phyloP scores from a whole-genome alignment of 257 asterid genomes.

The Solanum bukasovii region DNA sequence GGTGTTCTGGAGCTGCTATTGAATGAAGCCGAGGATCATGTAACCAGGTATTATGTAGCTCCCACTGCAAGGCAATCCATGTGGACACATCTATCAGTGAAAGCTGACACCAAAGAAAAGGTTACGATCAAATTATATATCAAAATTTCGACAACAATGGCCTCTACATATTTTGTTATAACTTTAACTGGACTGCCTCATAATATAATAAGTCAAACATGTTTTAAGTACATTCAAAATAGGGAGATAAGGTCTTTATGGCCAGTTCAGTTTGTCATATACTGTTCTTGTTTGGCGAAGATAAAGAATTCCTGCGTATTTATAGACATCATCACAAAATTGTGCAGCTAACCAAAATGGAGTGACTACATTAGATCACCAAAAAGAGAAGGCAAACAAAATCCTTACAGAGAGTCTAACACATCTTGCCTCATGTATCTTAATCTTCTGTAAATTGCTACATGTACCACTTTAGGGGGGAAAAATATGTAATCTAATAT shows the following conservation, averaged over 20 bases:
- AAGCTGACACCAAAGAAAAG: background rate
- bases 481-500: background rate
- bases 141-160: background rate
- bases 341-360: background rate
- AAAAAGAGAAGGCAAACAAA: background rate
- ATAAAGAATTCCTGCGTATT: background rate
- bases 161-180: background rate
- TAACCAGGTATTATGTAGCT: constrained; percentile 29
- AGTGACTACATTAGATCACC: background rate
- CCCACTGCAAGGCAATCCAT: constrained; percentile 2
- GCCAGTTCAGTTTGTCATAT: background rate
- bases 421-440: background rate
- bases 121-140: background rate
- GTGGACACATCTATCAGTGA: background rate
- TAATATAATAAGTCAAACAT: background rate
- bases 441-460: background rate
- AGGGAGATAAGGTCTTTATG: background rate
- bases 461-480: background rate
- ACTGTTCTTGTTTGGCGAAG: background rate
- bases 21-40: constrained; percentile 31
- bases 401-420: background rate
- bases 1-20: constrained; percentile 30
- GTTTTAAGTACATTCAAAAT: background rate
- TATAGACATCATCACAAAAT: background rate
- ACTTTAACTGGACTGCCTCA: background rate